Percentiles rank a stretch among this genome's conserved stretches.
These are phyloP conservation scores for Euryodendron excelsum DNA, from an alignment of 148 eudicot species.

Conservation along the genomic window DNA sequence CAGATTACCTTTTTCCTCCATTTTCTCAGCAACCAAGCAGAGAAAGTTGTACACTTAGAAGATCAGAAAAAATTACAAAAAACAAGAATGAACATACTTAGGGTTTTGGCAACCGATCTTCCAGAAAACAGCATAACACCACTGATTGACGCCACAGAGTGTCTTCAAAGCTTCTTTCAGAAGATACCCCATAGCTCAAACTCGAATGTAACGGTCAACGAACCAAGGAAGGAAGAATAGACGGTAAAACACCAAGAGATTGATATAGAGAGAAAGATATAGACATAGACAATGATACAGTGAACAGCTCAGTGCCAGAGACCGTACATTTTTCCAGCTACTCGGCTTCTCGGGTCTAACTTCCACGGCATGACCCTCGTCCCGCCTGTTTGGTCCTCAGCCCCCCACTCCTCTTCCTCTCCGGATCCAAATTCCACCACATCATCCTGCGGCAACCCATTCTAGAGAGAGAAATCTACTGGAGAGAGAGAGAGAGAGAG, in stretches of 20 bases:
- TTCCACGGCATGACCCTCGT: slow-evolving; percentile 91
- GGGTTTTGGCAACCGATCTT: slow-evolving; percentile 90
- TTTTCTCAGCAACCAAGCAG: slow-evolving; percentile 13
- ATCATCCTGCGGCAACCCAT: slow-evolving; percentile 55
- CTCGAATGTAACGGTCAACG: slow-evolving; percentile 2
- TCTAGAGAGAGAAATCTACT: slow-evolving; percentile 16
- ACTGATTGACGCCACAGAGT: slow-evolving; percentile 79
- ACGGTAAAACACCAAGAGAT: too few relatives aligned
- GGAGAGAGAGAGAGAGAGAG: background rate
- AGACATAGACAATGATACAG: background rate
- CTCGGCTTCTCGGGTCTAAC: slow-evolving; percentile 43
- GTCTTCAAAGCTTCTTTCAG: slow-evolving; percentile 86
- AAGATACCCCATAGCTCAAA: slow-evolving; percentile 61
- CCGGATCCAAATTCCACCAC: slow-evolving; percentile 69
- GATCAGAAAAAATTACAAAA: background rate
- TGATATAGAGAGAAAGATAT: background rate
- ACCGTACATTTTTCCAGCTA: slow-evolving; percentile 6
- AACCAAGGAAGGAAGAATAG: background rate
- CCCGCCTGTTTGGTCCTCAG: slow-evolving; percentile 95
- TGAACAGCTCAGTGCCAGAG: slow-evolving; percentile 19
- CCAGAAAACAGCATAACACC: slow-evolving; percentile 99
- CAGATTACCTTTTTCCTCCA: background rate
- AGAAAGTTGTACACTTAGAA: background rate
- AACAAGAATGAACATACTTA: slow-evolving; percentile 45
- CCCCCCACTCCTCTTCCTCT: slow-evolving; percentile 83